Conservation (phyloP, 225 moss, liverwort and hornwort species). For the Straminergon stramineum region DNA sequence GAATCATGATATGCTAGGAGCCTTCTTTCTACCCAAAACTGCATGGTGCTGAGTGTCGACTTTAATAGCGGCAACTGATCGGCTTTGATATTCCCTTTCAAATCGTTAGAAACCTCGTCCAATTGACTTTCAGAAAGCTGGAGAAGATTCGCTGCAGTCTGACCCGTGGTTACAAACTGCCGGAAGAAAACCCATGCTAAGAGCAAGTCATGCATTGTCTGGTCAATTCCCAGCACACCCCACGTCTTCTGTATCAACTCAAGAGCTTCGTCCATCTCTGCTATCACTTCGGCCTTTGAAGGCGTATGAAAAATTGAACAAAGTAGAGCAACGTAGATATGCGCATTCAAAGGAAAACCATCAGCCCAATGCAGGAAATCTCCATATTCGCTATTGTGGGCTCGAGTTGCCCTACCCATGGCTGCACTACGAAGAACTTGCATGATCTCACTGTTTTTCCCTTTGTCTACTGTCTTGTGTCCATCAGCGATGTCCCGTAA, state of each 20-base stretch:
- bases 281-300: slow-evolving; percentile 45
- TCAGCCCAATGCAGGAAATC: slow-evolving; percentile 91
- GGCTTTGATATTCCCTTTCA: slow-evolving; percentile 40
- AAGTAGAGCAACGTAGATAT: slow-evolving; percentile 66
- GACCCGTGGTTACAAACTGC: slow-evolving; percentile 69
- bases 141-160: slow-evolving; percentile 46
- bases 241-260: slow-evolving; percentile 82
- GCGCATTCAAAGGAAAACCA: slow-evolving; percentile 85
- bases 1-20: slow-evolving; percentile 80
- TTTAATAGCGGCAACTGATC: slow-evolving; percentile 49
- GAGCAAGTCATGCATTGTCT: slow-evolving; percentile 64
- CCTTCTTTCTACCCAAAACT: slow-evolving; percentile 76
- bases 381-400: slow-evolving; percentile 66
- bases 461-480: slow-evolving; percentile 41
- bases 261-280: slow-evolving; percentile 64
- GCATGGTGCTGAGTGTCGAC: slow-evolving; percentile 50
- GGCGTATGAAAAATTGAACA: slow-evolving; percentile 48
- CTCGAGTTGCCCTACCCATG: slow-evolving; percentile 72
- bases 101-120: slow-evolving; percentile 55
- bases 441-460: slow-evolving; percentile 61
- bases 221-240: slow-evolving; percentile 83
- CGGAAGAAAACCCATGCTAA: slow-evolving; percentile 80
- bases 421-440: slow-evolving; percentile 72
- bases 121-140: slow-evolving; percentile 54
- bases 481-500: slow-evolving; percentile 49